Evolutionary conservation across 2,329 filamentous ascomycete genomes (phyloP).

Genomic region (Venturia oleaginea): DNA sequence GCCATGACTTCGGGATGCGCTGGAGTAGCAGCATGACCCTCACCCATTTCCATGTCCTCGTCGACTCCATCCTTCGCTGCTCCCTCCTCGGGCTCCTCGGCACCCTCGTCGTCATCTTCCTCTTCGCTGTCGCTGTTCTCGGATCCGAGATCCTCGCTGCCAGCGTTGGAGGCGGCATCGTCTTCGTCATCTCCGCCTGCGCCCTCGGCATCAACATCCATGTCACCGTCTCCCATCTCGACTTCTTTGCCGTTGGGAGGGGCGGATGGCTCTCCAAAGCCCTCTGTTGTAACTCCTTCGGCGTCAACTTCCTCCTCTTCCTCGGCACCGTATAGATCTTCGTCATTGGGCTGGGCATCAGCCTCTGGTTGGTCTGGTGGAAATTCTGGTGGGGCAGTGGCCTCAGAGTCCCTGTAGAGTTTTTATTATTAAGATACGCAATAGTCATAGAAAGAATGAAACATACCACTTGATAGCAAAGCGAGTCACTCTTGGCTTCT

Average conservation of each 20-base stretch:
- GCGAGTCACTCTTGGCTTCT: constrained; percentile 94
- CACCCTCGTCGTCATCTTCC: constrained; percentile 44
- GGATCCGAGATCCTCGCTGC: constrained; percentile 60
- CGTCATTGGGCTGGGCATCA: constrained; percentile 74
- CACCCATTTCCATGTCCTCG: constrained; percentile 3
- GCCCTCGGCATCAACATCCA: constrained; percentile 55
- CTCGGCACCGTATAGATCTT: constrained; percentile 79
- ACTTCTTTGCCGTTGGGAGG: constrained; percentile 51
- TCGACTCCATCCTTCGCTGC: constrained; percentile 17
- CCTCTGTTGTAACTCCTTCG: constrained; percentile 43
- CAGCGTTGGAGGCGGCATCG: constrained; percentile 61
- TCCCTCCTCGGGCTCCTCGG: constrained; percentile 42
- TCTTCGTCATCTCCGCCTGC: constrained; percentile 52
- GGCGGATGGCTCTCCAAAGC: constrained; percentile 22
- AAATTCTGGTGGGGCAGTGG: constrained; percentile 89
- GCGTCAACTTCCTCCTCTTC: constrained; percentile 61
- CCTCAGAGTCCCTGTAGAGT: constrained; percentile 78
- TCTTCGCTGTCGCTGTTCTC: constrained; percentile 51
- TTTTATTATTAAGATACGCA: neutral
- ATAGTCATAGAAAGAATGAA: neutral
- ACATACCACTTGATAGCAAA: constrained; percentile 97
- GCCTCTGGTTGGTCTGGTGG: constrained; percentile 97
- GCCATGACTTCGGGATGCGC: constrained; percentile 2
- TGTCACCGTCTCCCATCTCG: constrained; percentile 66
- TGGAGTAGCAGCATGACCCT: constrained; percentile 1